Conservation (phyloP, 1,139 yeast species). For the Geotrichum siamense region DNA sequence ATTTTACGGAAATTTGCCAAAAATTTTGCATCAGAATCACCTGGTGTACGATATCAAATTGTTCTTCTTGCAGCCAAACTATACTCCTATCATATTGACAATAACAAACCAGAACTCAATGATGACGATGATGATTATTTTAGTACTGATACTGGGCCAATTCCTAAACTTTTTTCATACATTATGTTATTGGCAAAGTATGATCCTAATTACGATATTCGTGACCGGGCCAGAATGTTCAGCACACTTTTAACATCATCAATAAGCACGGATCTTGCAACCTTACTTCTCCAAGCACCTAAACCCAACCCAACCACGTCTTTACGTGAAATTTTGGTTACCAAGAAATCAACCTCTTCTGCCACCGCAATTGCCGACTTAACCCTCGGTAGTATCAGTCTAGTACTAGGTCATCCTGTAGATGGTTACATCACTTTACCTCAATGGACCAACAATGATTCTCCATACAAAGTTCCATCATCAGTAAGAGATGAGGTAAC, state of each 20-base stretch:
- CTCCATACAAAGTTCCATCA: conserved; percentile 24
- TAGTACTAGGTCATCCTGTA: conserved; percentile 32
- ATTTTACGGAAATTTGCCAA: conserved; percentile 56
- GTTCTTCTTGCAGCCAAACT: conserved; percentile 70
- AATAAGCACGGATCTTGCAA: conserved; percentile 47
- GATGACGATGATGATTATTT: conserved; percentile 12
- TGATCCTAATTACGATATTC: conserved; percentile 68
- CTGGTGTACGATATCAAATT: conserved; percentile 60
- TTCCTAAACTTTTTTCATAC: conserved; percentile 52
- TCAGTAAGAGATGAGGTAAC: conserved; percentile 28
- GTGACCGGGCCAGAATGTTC: conserved; percentile 80
- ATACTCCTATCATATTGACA: conserved; percentile 47
- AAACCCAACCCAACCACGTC: conserved; percentile 46
- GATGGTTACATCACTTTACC: conserved; percentile 31
- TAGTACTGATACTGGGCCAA: conserved; percentile 19
- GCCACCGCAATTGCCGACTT: conserved; percentile 21
- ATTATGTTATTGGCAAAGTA: conserved; percentile 60
- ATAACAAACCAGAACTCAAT: conserved; percentile 23
- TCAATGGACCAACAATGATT: conserved; percentile 28
- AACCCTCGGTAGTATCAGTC: conserved; percentile 32
- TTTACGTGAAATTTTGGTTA: conserved; percentile 19
- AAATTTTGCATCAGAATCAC: conserved; percentile 48
- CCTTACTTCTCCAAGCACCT: conserved; percentile 73
- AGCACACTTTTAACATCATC: conserved; percentile 42
- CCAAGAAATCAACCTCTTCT: conserved; percentile 8